These are phyloP conservation scores for Parastagonospora nodorum DNA, from an alignment of 2,329 filamentous ascomycete genomes.

Conservation along the genomic window DNA sequence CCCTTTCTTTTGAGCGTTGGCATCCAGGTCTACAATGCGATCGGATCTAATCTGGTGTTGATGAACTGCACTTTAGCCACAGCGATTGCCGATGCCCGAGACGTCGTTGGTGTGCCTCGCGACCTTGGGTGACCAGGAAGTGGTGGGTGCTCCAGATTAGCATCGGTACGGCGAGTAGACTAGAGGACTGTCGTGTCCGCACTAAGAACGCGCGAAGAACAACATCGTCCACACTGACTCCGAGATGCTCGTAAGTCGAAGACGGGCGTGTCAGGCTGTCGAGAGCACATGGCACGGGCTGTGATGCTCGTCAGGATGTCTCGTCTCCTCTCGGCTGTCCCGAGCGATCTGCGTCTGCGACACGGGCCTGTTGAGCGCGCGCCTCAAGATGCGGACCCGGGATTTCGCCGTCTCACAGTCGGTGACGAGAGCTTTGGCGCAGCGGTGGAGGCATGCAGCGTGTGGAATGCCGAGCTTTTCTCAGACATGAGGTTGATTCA, in stretches of 20 bases:
- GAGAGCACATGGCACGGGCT: constrained; percentile 34
- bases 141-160: constrained; percentile 28
- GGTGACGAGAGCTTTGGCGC: constrained; percentile 11
- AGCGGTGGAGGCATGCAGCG: constrained; percentile 9
- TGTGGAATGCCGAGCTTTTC: constrained; percentile 3
- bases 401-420: constrained; percentile 12
- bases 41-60: neutral
- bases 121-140: constrained; percentile 24
- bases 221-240: neutral
- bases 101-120: constrained; percentile 1
- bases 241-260: constrained; percentile 10
- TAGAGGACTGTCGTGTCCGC: constrained; percentile 4
- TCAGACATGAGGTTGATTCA: constrained; percentile 2
- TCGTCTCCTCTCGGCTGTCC: constrained; percentile 30
- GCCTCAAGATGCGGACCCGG: constrained; percentile 30
- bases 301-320: constrained; percentile 34
- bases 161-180: constrained; percentile 41
- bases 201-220: constrained; percentile 1
- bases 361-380: constrained; percentile 33
- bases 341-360: constrained; percentile 34
- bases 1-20: neutral
- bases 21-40: neutral
- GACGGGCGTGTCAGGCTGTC: constrained; percentile 28
- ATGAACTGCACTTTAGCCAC: neutral
- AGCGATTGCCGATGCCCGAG: neutral